A percentile compares a stretch with the other conserved stretches of the same genome.
Evolutionary conservation across 2,329 filamentous ascomycete genomes (phyloP).

Genomic region (Dothistroma pini): DNA sequence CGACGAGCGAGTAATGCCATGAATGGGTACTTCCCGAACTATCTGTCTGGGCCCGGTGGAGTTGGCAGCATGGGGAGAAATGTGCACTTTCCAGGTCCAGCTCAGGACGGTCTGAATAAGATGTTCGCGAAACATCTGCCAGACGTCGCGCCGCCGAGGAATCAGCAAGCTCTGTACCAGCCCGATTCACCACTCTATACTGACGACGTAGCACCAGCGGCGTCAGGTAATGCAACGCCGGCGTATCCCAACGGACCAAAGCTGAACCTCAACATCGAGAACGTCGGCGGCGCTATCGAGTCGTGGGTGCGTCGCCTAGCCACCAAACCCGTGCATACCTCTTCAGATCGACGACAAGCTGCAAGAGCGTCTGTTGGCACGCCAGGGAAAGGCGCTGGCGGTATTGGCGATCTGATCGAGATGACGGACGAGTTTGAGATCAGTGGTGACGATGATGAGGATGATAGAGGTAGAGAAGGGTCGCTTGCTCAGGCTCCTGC

Average conservation of each 20-base stretch:
- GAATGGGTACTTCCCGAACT: constrained; percentile 38
- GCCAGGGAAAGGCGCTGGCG: constrained; percentile 39
- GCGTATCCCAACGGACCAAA: constrained; percentile 26
- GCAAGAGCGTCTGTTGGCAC: constrained; percentile 31
- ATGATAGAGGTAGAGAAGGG: constrained; percentile 31
- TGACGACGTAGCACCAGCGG: constrained; percentile 28
- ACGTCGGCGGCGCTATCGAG: constrained; percentile 82
- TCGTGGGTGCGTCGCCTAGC: constrained; percentile 86
- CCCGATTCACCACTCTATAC: constrained; percentile 60
- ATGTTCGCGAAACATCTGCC: constrained; percentile 83
- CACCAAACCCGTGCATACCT: constrained; percentile 47
- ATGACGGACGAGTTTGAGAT: constrained; percentile 57
- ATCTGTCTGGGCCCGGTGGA: constrained; percentile 80
- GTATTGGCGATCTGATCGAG: constrained; percentile 65
- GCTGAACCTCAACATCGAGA: constrained; percentile 59
- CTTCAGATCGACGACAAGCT: constrained; percentile 10
- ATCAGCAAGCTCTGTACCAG: constrained; percentile 54
- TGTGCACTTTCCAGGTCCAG: constrained; percentile 73
- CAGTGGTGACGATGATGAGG: constrained; percentile 34
- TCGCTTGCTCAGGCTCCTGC: constrained; percentile 15
- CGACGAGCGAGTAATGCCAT: constrained; percentile 39
- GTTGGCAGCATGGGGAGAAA: constrained; percentile 75
- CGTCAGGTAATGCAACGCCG: constrained; percentile 28
- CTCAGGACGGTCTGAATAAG: constrained; percentile 76
- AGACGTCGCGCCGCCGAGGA: constrained; percentile 59